These are phyloP conservation scores for Saccharomycopsis guyanensis DNA, from an alignment of 805 yeast species.

Conservation along the genomic window DNA sequence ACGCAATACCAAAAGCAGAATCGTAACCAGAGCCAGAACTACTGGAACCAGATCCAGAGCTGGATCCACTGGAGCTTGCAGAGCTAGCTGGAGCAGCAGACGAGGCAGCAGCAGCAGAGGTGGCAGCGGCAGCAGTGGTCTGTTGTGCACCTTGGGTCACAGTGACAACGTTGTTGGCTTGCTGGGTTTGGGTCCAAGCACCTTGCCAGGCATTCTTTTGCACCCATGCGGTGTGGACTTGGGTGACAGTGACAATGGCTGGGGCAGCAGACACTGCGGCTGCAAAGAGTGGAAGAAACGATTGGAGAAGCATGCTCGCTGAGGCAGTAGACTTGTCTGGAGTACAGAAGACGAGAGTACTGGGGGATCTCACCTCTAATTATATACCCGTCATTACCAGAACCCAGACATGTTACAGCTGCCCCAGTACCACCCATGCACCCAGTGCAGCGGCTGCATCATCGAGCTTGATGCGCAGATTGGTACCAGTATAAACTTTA, in stretches of 20 bases:
- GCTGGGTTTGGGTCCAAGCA: too few species aligned
- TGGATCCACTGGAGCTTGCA: slow-evolving; percentile 27
- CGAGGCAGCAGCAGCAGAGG: background rate
- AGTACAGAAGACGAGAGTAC: too few species aligned
- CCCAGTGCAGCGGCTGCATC: background rate
- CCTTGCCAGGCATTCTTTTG: background rate
- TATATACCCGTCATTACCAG: background rate
- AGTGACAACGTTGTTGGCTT: background rate
- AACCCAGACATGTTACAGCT: background rate
- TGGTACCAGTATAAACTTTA: too few species aligned
- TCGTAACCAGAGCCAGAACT: slow-evolving; percentile 34
- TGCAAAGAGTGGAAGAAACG: too few species aligned
- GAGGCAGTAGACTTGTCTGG: too few species aligned
- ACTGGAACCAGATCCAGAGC: background rate
- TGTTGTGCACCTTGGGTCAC: too few species aligned
- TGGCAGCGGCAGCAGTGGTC: background rate
- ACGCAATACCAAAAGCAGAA: slow-evolving; percentile 50
- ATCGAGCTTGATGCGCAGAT: too few species aligned
- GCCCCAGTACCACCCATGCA: background rate
- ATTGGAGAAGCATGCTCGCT: too few species aligned
- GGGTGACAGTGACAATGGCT: background rate
- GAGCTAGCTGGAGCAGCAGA: slow-evolving; percentile 30
- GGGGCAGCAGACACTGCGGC: background rate
- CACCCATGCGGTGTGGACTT: background rate
- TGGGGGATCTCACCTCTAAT: too few species aligned